Conservation (phyloP, 257 asterid species). For the Jaltomata sinuosa region DNA sequence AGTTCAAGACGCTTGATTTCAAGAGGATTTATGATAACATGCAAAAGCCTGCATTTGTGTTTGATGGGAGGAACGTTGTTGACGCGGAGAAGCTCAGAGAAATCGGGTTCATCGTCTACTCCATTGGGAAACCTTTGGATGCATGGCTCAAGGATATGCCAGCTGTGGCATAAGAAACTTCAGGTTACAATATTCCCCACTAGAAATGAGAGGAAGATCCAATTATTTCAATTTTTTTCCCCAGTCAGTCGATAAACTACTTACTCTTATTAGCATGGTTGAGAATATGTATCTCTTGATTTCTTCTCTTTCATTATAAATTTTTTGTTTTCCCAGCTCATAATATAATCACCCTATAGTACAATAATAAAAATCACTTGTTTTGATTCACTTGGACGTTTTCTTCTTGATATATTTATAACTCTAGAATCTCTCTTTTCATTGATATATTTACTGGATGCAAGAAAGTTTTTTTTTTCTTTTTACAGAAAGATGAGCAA, state of each 20-base stretch:
- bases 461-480: background rate
- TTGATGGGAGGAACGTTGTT: constrained; percentile 24
- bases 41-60: constrained; percentile 32
- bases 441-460: background rate
- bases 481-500: background rate
- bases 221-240: background rate
- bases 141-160: constrained; percentile 36
- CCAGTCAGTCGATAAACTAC: background rate
- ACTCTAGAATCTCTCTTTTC: background rate
- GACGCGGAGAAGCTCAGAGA: constrained; percentile 20
- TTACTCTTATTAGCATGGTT: background rate
- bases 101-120: constrained; percentile 28
- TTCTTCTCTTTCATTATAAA: background rate
- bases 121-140: constrained; percentile 34
- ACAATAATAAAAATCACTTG: background rate
- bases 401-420: background rate
- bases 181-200: background rate
- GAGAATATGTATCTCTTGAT: background rate
- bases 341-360: background rate
- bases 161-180: constrained; percentile 11
- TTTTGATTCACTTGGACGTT: background rate
- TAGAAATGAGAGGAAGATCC: background rate
- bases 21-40: constrained; percentile 19
- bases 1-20: constrained; percentile 23
- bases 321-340: background rate